These are phyloP conservation scores for Leccinum variabile DNA, from an alignment of 1,284 basidiomycete species.

Conservation along the genomic window DNA sequence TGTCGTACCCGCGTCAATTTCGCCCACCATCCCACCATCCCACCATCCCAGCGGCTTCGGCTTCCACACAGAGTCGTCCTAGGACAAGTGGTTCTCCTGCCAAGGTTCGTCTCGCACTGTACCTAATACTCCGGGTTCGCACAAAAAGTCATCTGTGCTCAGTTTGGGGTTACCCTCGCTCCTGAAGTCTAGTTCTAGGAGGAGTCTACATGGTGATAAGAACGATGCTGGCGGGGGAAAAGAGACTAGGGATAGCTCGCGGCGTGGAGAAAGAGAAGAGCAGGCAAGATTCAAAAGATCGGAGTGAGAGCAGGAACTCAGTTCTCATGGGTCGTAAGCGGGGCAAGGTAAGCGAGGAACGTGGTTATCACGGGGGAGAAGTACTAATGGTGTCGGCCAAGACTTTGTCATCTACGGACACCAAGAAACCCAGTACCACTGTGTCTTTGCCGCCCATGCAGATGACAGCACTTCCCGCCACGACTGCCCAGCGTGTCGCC, in stretches of 20 bases:
- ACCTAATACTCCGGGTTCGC: constrained; percentile 55
- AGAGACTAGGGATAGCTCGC: constrained; percentile 44
- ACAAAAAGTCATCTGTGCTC: constrained; percentile 75
- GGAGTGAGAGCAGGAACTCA: constrained; percentile 82
- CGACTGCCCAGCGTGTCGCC: constrained; percentile 78
- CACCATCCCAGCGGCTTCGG: constrained; percentile 46
- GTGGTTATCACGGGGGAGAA: constrained; percentile 12
- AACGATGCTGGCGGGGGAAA: constrained; percentile 52
- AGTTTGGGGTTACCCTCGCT: constrained; percentile 78
- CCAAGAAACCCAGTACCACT: constrained; percentile 64
- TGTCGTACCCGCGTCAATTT: constrained; percentile 40
- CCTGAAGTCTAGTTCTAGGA: constrained; percentile 80
- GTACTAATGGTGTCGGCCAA: constrained; percentile 36
- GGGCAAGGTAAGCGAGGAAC: constrained; percentile 72
- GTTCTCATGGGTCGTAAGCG: constrained; percentile 86
- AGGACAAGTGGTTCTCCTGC: constrained; percentile 49
- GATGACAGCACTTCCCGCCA: constrained; percentile 75
- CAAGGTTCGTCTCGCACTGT: constrained; percentile 51
- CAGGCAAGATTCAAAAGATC: constrained; percentile 79
- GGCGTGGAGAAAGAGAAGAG: constrained; percentile 55
- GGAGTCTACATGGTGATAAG: constrained; percentile 74
- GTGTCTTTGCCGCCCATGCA: constrained; percentile 84
- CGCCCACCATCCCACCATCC: constrained; percentile 54
- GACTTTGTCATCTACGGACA: constrained; percentile 85
- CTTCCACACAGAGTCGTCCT: constrained; percentile 41